phyloP scores from a whole-genome alignment of 2,329 filamentous ascomycete species.

The Periglandula ipomoeae region DNA sequence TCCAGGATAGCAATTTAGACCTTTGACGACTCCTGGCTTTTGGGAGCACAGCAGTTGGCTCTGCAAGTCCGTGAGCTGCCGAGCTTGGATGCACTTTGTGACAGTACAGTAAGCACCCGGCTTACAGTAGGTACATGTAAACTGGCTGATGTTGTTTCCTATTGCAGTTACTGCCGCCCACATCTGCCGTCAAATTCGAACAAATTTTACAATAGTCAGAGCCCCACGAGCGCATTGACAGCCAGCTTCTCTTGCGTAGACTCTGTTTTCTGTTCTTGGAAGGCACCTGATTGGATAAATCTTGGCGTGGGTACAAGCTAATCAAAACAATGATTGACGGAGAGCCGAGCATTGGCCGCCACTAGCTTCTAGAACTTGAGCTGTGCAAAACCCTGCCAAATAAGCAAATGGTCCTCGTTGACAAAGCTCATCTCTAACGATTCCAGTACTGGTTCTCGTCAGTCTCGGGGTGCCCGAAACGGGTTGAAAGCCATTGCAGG shows the following conservation, averaged over 20 bases:
- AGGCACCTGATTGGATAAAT: not conserved
- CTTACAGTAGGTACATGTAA: not conserved
- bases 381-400: not conserved
- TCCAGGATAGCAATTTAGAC: too few relatives aligned
- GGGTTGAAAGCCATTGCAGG: too few relatives aligned
- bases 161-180: not conserved
- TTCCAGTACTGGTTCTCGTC: too few relatives aligned
- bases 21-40: too few relatives aligned
- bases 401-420: too few relatives aligned
- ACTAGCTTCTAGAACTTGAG: not conserved
- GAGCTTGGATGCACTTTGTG: not conserved
- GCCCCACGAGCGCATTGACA: constrained; percentile 5
- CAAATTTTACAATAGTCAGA: not conserved
- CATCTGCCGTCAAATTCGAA: not conserved
- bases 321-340: not conserved
- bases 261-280: not conserved
- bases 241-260: not conserved
- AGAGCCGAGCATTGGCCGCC: not conserved
- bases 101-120: too few relatives aligned
- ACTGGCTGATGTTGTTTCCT: not conserved
- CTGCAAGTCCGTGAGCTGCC: not conserved
- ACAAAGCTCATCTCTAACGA: not conserved
- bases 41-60: too few relatives aligned
- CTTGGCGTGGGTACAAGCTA: not conserved
- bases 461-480: not conserved